Evolutionary conservation across 176 grass and related monocot genomes (phyloP), one percentile per base, ranked within the genome.

Genomic region (Saccharum officinarum): DNA sequence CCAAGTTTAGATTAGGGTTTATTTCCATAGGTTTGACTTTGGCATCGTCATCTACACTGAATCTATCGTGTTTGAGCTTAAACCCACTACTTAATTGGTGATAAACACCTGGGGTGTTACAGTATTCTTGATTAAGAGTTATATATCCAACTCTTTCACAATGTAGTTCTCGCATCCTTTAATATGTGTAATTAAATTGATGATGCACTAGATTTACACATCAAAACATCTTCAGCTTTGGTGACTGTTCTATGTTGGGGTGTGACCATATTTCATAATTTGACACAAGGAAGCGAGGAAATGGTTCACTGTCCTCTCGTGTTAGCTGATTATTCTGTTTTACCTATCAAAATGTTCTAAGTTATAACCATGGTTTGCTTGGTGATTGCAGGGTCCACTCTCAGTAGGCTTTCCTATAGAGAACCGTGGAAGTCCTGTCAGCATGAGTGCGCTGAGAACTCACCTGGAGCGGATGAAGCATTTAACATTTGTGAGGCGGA

Each of bases 401-500:
- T 93, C 88, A 16, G 85, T 64, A 18, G 88, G 75, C 22, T 98
- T 95, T 81, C 97, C 93, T 0, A 37, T 96, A 61, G 91, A 98
- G 70, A 98, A 98, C 59, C 89, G 97, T 9, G 89, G 91, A 10
- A 84, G 49, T 20, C 71, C 64, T 74, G 33, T 84, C 17, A 28
- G 88, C 10, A 73, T 84, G 39, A 89, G 46, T 9, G 86, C 86
- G 3, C 83, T 99, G 18, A 94, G 38, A 80, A 91, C 52, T 44
- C 91, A 96, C 75, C 79, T 99, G 67, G 90, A 99, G 36, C 79
- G 89, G 44, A 79, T 33, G 0, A 99, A 99, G 84, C 83, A 89
- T 71, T 81, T 99, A 15, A 47, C 89, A 0, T 96, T 95, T 83
- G 92, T 99, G 55, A 99, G 86, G 86, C 86, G 88, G 45, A 94